Evolutionary conservation across 306 rosid genomes (phyloP), one percentile per base, ranked within the genome.

Genomic region (Trifolium subterraneum): DNA sequence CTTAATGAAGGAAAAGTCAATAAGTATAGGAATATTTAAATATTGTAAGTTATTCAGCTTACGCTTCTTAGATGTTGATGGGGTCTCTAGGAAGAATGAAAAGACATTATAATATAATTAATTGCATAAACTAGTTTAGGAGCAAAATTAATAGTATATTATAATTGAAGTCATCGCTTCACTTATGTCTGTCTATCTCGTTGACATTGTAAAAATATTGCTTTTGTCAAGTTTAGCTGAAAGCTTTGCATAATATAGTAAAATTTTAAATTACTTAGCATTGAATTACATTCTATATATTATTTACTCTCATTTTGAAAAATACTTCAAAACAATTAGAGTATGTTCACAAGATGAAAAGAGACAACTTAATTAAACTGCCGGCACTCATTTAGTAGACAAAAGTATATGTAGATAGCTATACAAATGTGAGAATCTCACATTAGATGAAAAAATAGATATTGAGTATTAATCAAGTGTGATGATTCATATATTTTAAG

Each of bases 161-260:
- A 60, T 60, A 60, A 60, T 60, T 60, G 5, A 80, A 70, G 76
- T 70, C 64, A 76, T 72, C 45, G 6, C 41, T 25, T 74, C 41
- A 68, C 68, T 80, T 41, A 39, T 75, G 70, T 64, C 59, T 16
- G 20, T 70, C 64, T 45, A 66, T 65, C 51, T 71, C 74, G 79
- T 83, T 83, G 86, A 74, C 83, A 65, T 70, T 67, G 56, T 74
- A 75, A 45, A 75, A 45, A 55, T 42, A 54, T 54, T 51, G 67
- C 2, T 68, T 61, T 68, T 73, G 12, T 70, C 64, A 47, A 79
- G 71, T 73, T 68, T 80, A 14, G 76, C 42, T 74, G 33, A 80
- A 61, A 74, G 72, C 27, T 56, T 56, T 67, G 48, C 67, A 68
- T 47, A 20, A 16, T 31, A 31, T n/a, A 59, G 20, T 38, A 63